phyloP scores from a whole-genome alignment of 1,284 basidiomycete species.

The Cutaneotrichosporon dermatis region DNA sequence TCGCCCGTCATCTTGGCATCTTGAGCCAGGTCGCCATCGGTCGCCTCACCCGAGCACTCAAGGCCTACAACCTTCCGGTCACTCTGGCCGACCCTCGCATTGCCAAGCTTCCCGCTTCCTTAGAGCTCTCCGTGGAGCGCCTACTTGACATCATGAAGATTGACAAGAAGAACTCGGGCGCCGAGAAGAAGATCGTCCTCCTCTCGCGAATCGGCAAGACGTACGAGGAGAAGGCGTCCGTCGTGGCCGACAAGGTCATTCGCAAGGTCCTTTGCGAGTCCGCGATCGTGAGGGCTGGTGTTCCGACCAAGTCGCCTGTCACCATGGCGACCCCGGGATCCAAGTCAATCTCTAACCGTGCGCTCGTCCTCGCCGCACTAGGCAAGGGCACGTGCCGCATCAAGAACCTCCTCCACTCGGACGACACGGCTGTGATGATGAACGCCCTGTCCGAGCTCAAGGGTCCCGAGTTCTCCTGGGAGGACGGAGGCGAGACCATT shows the following conservation, averaged over 20 bases:
- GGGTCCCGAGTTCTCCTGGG: conserved; percentile 85
- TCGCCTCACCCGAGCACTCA: conserved; percentile 72
- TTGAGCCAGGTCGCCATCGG: conserved; percentile 85
- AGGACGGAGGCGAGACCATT: conserved; percentile 88
- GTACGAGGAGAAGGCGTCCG: conserved; percentile 84
- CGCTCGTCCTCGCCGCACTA: conserved; percentile 87
- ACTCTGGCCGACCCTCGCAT: conserved; percentile 72
- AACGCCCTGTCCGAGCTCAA: conserved; percentile 79
- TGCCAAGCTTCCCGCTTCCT: conserved; percentile 64
- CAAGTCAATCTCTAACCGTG: conserved; percentile 96
- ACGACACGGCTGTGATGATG: conserved; percentile 99
- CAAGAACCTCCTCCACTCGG: conserved; percentile 88
- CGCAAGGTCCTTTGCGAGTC: conserved; percentile 73
- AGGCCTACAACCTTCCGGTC: conserved; percentile 81
- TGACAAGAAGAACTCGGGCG: conserved; percentile 95
- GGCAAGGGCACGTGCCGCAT: conserved; percentile 82
- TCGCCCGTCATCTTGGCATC: conserved; percentile 78
- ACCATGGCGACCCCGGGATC: conserved; percentile 89
- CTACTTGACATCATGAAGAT: conserved; percentile 87
- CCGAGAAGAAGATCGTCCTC: conserved; percentile 87
- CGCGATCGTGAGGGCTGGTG: conserved; percentile 65
- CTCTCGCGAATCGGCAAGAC: conserved; percentile 87
- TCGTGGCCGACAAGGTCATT: conserved; percentile 75
- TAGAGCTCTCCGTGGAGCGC: conserved; percentile 69
- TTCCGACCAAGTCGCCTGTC: conserved; percentile 63